Conservation (phyloP, 2,329 filamentous ascomycete species). For the Penicillium sp. region DNA sequence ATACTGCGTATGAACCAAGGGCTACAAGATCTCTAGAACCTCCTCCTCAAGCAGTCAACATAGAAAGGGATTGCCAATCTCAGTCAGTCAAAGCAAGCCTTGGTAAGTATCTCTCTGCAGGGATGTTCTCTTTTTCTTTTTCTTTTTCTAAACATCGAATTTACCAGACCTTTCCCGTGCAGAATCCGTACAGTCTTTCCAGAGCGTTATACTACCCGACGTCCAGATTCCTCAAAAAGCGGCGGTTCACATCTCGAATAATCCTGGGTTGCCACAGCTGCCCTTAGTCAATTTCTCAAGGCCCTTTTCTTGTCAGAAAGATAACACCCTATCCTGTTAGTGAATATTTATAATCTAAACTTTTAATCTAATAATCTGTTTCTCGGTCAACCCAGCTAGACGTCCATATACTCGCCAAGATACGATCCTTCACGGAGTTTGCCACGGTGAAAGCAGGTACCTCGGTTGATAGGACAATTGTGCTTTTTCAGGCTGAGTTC, state of each 20-base stretch:
- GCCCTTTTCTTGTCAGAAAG: background rate
- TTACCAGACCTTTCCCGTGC: background rate
- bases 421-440: background rate
- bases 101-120: background rate
- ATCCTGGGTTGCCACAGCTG: background rate
- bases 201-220: background rate
- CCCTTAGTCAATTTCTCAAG: background rate
- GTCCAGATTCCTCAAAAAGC: background rate
- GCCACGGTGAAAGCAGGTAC: background rate
- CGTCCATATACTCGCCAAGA: background rate
- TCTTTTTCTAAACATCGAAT: background rate
- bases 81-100: slow-evolving; percentile 1
- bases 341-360: background rate
- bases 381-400: background rate
- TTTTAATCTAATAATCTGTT: background rate
- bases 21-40: background rate
- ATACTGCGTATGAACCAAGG: background rate
- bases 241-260: background rate
- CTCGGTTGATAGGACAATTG: background rate
- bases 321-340: background rate
- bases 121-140: background rate
- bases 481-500: background rate
- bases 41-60: background rate
- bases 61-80: background rate
- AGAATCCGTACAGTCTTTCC: background rate